phyloP scores from a whole-genome alignment of 2,329 filamentous ascomycete species.

The Aspergillus pseudoglaucus region DNA sequence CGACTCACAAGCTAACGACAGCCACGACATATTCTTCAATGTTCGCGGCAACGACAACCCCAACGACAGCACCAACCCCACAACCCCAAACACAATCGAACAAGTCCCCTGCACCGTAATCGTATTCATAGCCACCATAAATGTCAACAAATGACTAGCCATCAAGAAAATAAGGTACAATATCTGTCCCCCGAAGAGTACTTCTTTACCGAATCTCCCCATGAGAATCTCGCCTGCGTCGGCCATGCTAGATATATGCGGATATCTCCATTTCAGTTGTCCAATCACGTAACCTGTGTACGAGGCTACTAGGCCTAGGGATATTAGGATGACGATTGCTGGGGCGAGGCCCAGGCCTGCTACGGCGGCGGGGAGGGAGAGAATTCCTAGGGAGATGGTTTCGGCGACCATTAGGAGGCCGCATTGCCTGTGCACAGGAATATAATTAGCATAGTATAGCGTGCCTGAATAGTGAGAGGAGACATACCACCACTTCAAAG shows the following conservation, averaged over 20 bases:
- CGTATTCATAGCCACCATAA: conserved; percentile 50
- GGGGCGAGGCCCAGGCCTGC: not conserved
- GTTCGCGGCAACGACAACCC: conserved; percentile 54
- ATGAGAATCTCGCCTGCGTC: conserved; percentile 31
- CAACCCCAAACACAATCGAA: not conserved
- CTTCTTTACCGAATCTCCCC: conserved; percentile 23
- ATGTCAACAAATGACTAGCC: conserved; percentile 40
- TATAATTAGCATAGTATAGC: not conserved
- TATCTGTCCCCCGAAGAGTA: conserved; percentile 38
- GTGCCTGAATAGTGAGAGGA: not conserved
- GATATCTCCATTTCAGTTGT: conserved; percentile 20
- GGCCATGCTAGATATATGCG: conserved; percentile 38
- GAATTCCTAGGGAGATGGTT: not conserved
- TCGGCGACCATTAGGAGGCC: conserved; percentile 40
- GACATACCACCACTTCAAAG: not conserved
- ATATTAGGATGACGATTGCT: not conserved
- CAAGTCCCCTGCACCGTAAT: conserved; percentile 55
- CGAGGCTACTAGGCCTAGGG: not conserved
- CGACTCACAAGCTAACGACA: conserved; percentile 46
- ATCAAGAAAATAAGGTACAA: conserved; percentile 38
- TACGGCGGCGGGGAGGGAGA: not conserved
- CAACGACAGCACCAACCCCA: conserved; percentile 41
- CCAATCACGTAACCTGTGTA: not conserved
- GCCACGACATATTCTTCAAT: conserved; percentile 51
- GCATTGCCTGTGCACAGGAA: conserved; percentile 27